Conservation (phyloP, 2,329 filamentous ascomycete genomes). For the Aspergillus caelatus region DNA sequence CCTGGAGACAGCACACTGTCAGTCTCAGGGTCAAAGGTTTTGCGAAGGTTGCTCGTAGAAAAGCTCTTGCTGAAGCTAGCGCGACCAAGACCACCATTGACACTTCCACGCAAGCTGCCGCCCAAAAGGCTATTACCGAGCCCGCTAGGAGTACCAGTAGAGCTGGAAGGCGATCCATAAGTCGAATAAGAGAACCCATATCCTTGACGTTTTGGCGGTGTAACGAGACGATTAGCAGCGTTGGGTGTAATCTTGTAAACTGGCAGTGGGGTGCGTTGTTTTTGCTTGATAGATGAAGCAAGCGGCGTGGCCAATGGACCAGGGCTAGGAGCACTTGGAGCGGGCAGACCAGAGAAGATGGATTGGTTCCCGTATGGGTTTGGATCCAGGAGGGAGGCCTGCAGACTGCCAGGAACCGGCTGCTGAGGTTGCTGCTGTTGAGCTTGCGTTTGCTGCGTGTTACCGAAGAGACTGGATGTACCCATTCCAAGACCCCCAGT, state of each 20-base stretch:
- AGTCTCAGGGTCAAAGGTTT: conserved; percentile 73
- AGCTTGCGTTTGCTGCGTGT: conserved; percentile 55
- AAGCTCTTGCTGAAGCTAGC: conserved; percentile 80
- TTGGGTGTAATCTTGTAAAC: conserved; percentile 85
- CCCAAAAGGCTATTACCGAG: conserved; percentile 67
- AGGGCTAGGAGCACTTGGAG: conserved; percentile 68
- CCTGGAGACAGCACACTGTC: conserved; percentile 85
- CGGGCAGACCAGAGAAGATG: conserved; percentile 73
- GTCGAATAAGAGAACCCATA: conserved; percentile 94
- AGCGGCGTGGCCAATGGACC: conserved; percentile 92
- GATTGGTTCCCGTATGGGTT: conserved; percentile 89
- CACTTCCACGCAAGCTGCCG: conserved; percentile 39
- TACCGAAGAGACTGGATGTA: conserved; percentile 56
- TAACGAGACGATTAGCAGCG: conserved; percentile 76
- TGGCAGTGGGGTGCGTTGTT: conserved; percentile 77
- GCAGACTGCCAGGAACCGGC: conserved; percentile 56
- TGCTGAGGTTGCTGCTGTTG: conserved; percentile 53
- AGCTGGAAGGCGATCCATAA: conserved; percentile 78
- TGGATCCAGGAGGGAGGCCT: conserved; percentile 78
- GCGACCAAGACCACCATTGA: conserved; percentile 60
- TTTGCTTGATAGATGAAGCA: conserved; percentile 72
- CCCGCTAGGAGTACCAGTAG: conserved; percentile 68
- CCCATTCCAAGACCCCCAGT: conserved; percentile 28
- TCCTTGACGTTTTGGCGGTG: conserved; percentile 77
- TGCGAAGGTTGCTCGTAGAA: conserved; percentile 82